A percentile compares a stretch with the other conserved stretches of the same genome.
phyloP scores from a whole-genome alignment of 148 eudicot species.

The Spergularia bocconei region DNA sequence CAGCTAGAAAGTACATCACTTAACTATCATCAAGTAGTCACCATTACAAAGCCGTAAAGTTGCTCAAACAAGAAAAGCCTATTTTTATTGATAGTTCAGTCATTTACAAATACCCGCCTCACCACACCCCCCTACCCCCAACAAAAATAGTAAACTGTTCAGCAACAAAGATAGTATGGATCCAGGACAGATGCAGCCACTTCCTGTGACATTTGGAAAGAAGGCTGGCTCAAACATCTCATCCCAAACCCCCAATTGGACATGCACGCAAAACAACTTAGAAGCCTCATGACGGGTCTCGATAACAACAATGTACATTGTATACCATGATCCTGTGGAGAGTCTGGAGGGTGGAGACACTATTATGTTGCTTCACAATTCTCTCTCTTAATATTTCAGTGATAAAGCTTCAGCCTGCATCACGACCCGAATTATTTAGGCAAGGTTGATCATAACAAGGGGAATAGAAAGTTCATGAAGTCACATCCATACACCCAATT shows the following conservation, averaged over 20 bases:
- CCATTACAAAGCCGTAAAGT: not conserved
- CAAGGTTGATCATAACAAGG: not conserved
- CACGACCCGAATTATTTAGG: not conserved
- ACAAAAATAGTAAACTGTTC: too few relatives aligned
- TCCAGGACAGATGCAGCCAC: too few relatives aligned
- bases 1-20: not conserved
- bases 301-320: not conserved
- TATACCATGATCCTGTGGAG: not conserved
- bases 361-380: not conserved
- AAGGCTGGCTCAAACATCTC: too few relatives aligned
- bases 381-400: not conserved
- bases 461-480: not conserved
- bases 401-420: not conserved
- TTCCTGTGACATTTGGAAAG: too few relatives aligned
- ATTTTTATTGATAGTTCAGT: not conserved
- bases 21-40: not conserved
- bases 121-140: not conserved
- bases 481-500: not conserved
- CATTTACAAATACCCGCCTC: not conserved
- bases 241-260: too few relatives aligned
- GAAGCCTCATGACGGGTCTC: not conserved
- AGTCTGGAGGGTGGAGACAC: not conserved
- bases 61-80: not conserved
- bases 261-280: not conserved
- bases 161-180: too few relatives aligned